Base-by-base conservation (phyloP, 2,329 filamentous ascomycete species). In the Chrysoporthe deuterocubensis region DNA sequence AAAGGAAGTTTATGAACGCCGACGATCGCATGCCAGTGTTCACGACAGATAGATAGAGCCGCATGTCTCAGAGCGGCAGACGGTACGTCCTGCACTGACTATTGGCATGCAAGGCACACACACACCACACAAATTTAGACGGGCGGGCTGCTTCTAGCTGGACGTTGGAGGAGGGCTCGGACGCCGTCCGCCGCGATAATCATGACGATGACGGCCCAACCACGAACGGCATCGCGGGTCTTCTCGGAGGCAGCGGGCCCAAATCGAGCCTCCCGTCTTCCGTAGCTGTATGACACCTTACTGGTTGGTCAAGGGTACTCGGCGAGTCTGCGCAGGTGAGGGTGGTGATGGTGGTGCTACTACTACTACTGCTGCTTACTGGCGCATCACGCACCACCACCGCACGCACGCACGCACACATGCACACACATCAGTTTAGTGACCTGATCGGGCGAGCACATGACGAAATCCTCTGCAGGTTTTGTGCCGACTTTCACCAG, bases 61-160 rank as follows among this genome's bases (percentile, higher is more conserved):
- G 59, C 59, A 61, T 61, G 59, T 46, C 57, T 46, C 42, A 61
- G 21, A 37, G 40, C 59, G 59, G 59, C 40, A 34, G 26, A 32
- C 26, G 21, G 59, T 21, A 43, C 59, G 42, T 46, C 58, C 18
- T 14, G 14, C 13, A n/a, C 42, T 7, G 42, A 61, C 40, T 46
- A 46, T 61, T 43, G 40, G 59, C 59, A 61, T 46, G 59, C 40
- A 61, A 34, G 59, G 59, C 59, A 61, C 26, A 26, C 26, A 26
- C 26, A 26, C 26, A 26, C 26, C 26, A 26, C 26, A 26, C 26
- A 26, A 26, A 26, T 26, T 2, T 26, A 2, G 2, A 26, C 21
- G 43, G 40, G 32, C 43, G 13, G 21, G 16, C 21, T 61, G 43
- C 43, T 61, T 46, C 42, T 46, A 11, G 37, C 34, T n/a, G 26